A percentile compares a stretch with the other conserved stretches of the same genome.
Evolutionary conservation across 805 yeast species (phyloP).

Genomic region (Nakazawaea populi): DNA sequence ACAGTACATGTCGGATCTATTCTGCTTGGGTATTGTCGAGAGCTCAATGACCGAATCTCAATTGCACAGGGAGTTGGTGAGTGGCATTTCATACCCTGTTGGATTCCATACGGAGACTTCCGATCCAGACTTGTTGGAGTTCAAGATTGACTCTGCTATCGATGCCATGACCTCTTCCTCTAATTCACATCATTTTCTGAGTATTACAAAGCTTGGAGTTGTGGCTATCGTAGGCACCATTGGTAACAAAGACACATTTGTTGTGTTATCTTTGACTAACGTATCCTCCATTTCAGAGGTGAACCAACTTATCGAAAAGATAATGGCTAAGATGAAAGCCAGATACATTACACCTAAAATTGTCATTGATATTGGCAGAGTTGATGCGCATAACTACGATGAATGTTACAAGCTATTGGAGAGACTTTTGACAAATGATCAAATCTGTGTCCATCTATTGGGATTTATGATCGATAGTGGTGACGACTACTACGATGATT

Average conservation of each 20-base stretch:
- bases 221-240: slow-evolving; percentile 43
- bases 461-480: slow-evolving; percentile 39
- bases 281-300: slow-evolving; percentile 1
- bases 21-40: slow-evolving; percentile 36
- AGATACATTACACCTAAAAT: slow-evolving; percentile 8
- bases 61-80: slow-evolving; percentile 43
- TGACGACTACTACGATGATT: slow-evolving; percentile 23
- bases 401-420: slow-evolving; percentile 11
- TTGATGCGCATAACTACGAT: slow-evolving; percentile 15
- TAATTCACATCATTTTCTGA: slow-evolving; percentile 40
- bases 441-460: slow-evolving; percentile 18
- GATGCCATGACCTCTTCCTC: slow-evolving; percentile 41
- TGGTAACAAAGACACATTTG: slow-evolving; percentile 46
- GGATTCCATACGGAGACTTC: slow-evolving; percentile 28
- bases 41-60: slow-evolving; percentile 41
- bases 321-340: slow-evolving; percentile 13
- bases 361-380: slow-evolving; percentile 24
- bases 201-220: slow-evolving; percentile 40
- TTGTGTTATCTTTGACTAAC: slow-evolving; percentile 26
- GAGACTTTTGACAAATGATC: slow-evolving; percentile 14
- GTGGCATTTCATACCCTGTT: slow-evolving; percentile 44
- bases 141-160: slow-evolving; percentile 29
- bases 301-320: slow-evolving; percentile 4
- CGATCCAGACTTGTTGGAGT: slow-evolving; percentile 6
- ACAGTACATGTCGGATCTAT: slow-evolving; percentile 43